phyloP scores from a whole-genome alignment of 2,329 filamentous ascomycete genomes.

The Cladosporium sp. region DNA sequence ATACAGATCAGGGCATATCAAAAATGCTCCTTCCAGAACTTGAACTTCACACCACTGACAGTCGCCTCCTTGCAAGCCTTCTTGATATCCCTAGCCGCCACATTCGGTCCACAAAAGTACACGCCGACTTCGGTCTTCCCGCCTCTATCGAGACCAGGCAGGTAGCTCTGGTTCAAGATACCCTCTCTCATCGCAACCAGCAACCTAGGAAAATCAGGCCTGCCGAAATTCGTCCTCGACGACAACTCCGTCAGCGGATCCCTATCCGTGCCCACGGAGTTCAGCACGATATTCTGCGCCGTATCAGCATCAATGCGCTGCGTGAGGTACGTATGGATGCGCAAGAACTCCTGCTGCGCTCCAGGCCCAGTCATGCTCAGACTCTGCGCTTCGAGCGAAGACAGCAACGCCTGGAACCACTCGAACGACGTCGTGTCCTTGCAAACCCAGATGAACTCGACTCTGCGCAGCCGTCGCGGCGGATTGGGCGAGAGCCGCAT shows the following conservation, averaged over 20 bases:
- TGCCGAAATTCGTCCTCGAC: conserved; percentile 86
- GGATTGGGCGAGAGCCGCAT: conserved; percentile 84
- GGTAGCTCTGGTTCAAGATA: conserved; percentile 76
- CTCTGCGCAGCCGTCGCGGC: conserved; percentile 78
- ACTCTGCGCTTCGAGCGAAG: conserved; percentile 83
- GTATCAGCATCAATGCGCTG: conserved; percentile 89
- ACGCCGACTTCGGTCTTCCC: conserved; percentile 82
- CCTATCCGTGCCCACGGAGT: conserved; percentile 79
- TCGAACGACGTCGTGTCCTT: conserved; percentile 93
- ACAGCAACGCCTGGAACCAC: conserved; percentile 95
- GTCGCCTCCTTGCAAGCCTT: conserved; percentile 69
- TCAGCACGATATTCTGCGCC: conserved; percentile 92
- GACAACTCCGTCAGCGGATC: conserved; percentile 91
- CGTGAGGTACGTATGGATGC: conserved; percentile 96
- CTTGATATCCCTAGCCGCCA: conserved; percentile 74
- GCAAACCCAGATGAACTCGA: conserved; percentile 99
- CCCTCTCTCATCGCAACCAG: conserved; percentile 83
- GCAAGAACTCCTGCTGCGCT: conserved; percentile 73
- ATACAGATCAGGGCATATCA: conserved; percentile 20
- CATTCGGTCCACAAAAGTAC: conserved; percentile 92
- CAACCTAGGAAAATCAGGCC: conserved; percentile 78
- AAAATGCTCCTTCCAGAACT: conserved; percentile 97
- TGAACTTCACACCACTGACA: conserved; percentile 76
- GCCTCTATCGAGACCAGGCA: conserved; percentile 63
- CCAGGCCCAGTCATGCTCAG: conserved; percentile 51